Base-by-base conservation (phyloP, 768 basidiomycete species). In the Aureoboletus auriporus region DNA sequence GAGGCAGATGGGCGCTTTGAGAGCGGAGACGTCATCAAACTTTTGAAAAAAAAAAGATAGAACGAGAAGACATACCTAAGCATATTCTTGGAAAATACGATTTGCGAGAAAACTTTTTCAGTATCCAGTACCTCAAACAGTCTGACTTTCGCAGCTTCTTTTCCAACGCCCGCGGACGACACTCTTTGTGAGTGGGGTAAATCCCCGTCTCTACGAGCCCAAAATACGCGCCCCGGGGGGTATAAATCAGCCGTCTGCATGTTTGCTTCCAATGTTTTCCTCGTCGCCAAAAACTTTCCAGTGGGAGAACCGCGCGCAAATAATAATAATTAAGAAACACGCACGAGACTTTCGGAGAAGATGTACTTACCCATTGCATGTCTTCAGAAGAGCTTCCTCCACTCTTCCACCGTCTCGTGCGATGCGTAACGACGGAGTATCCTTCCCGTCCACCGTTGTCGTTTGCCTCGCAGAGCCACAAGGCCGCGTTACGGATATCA, bases 241-340 rank as follows among this genome's bases (percentile, higher is more conserved):
- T 79, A 89, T 63, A 89, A 75, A 54, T 83, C 75, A 3, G 79
- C 69, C 71, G 75, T 78, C 42, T 80, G 77, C 89, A 92, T 91
- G 50, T 87, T 89, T 39, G 88, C 89, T 63, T 91, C 87, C 0
- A 92, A 75, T 3, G 89, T 90, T 72, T 88, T 91, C 39, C 89
- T 80, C 49, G 86, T 77, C 0, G 87, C 78, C 34, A 91, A 71
- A 59, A 92, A 89, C 89, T 91, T 47, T 40, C 20, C 36, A 39
- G 29, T 38, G 43, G 23, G 27, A 27, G 31, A 3, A 34, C 20
- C 16, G 29, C 16, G 34, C 29, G 14, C 9, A 10, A 42, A 44
- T 33, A 26, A 42, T n/a, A 40, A 13, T 2, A 23, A 14, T 13
- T 44, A n/a, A 36, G 26, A 52, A 44, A 41, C 1, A 13, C 14